Base-by-base conservation (phyloP, 371 early-diverging fungal species). In the Scutellospora calospora region DNA sequence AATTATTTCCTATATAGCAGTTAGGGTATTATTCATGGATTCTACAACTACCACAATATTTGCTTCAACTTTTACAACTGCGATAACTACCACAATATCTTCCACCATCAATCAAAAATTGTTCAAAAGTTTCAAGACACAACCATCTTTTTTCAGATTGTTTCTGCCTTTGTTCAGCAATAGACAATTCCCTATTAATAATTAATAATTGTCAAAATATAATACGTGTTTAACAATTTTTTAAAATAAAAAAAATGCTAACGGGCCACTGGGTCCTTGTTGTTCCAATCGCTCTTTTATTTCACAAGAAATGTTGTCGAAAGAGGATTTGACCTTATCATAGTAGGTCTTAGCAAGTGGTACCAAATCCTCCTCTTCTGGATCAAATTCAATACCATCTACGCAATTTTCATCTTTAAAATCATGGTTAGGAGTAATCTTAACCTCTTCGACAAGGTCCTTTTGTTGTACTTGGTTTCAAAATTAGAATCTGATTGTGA, bases 221-320 rank as follows among this genome's bases (percentile, higher is more conserved):
- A 2, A 38, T 80, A 49, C 14, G 49, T 1, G 3, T 49, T 49
- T 11, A 6, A 45, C 45, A 45, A 45, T 51, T 18, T 51, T 51
- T 51, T 4, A 59, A 33, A 25, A 29, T 8, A 25, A 25, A 68
- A 54, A 20, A 18, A 59, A 55, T 22, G 27, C 80, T 41, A 57
- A 80, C 80, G 73, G 80, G 27, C 80, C 80, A 60, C 72, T 73
- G 31, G 77, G 77, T 0, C 68, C 79, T 52, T 81, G 82, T 38
- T 86, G 87, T 63, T 90, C 92, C 83, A 83, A 80, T n/a, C 97
- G 92, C 82, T 98, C 98, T 85, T 95, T 97, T 41, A 94, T 91
- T 84, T 98, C 98, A 84, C 97, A 97, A 29, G 98, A 98, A 82
- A 98, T 98, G 85, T 98, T 94, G 83, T 98, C 99, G 89, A 98